phyloP scores from a whole-genome alignment of 2,329 filamentous ascomycete species.

The Diaporthe nobilis region DNA sequence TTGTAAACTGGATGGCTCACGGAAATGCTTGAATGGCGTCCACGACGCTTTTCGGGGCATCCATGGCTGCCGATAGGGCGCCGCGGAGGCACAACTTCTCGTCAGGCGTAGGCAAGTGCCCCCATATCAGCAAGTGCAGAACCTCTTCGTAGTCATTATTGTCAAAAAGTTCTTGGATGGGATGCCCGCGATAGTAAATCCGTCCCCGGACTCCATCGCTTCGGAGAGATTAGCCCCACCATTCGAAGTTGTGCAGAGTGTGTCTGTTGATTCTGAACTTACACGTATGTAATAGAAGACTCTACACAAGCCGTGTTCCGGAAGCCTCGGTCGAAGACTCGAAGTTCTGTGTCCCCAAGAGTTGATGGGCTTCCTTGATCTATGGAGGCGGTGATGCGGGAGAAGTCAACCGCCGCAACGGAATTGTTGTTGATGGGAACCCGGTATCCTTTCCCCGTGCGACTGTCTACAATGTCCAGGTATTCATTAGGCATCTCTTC shows the following conservation, averaged over 20 bases:
- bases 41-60: slow-evolving; percentile 65
- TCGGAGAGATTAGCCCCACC: background rate
- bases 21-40: slow-evolving; percentile 62
- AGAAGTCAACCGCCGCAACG: background rate
- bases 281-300: background rate
- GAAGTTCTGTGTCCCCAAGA: background rate
- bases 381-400: background rate
- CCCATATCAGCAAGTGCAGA: slow-evolving; percentile 65
- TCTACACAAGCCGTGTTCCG: background rate
- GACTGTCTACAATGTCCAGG: background rate
- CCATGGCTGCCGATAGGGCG: slow-evolving; percentile 65
- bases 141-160: slow-evolving; percentile 65
- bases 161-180: slow-evolving; percentile 63
- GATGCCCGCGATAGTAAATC: slow-evolving; percentile 65
- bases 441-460: background rate
- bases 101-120: slow-evolving; percentile 59
- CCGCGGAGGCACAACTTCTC: slow-evolving; percentile 55
- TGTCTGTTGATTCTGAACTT: background rate
- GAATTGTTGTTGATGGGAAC: background rate
- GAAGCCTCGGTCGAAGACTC: background rate
- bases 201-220: slow-evolving; percentile 63
- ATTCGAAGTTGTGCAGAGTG: background rate
- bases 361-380: background rate
- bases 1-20: slow-evolving; percentile 60
- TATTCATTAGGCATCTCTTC: too few species aligned